Percentiles rank a stretch among this genome's conserved stretches.
phyloP scores from a whole-genome alignment of 2,329 filamentous ascomycete genomes.

The Sporothrix inflata region DNA sequence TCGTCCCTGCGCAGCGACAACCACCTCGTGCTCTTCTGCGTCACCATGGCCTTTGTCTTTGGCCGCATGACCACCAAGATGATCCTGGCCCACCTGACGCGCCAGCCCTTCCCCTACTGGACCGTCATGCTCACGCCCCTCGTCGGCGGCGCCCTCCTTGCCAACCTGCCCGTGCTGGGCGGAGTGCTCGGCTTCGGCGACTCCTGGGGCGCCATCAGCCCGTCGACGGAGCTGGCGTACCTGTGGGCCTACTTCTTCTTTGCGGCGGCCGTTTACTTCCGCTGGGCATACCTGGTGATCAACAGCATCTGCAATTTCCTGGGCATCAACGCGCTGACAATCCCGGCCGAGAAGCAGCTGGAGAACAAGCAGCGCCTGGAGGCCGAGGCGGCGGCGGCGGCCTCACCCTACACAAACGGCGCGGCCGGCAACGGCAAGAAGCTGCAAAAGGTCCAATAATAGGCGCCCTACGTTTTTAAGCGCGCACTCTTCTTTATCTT shows the following conservation, averaged over 20 bases:
- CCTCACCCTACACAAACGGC: neutral
- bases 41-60: conserved; percentile 96
- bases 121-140: conserved; percentile 88
- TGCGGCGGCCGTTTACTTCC: conserved; percentile 81
- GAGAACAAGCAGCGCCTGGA: conserved; percentile 53
- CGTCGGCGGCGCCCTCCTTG: conserved; percentile 79
- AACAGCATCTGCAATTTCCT: conserved; percentile 89
- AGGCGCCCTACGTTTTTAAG: too few species aligned
- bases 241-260: conserved; percentile 84
- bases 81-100: conserved; percentile 91
- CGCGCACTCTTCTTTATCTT: neutral
- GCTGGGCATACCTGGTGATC: conserved; percentile 91
- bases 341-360: conserved; percentile 65
- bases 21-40: conserved; percentile 86
- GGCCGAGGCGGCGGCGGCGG: conserved; percentile 34
- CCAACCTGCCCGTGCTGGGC: conserved; percentile 79
- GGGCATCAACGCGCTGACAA: conserved; percentile 93
- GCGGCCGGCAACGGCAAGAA: conserved; percentile 37
- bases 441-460: conserved; percentile 33
- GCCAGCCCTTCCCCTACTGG: conserved; percentile 95
- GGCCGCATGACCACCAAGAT: conserved; percentile 99
- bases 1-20: conserved; percentile 81
- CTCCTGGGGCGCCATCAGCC: conserved; percentile 59
- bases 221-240: conserved; percentile 74
- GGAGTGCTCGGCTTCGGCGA: conserved; percentile 43